Conservation (phyloP, 345 rosid species). For the Noccaea bulbosa region DNA sequence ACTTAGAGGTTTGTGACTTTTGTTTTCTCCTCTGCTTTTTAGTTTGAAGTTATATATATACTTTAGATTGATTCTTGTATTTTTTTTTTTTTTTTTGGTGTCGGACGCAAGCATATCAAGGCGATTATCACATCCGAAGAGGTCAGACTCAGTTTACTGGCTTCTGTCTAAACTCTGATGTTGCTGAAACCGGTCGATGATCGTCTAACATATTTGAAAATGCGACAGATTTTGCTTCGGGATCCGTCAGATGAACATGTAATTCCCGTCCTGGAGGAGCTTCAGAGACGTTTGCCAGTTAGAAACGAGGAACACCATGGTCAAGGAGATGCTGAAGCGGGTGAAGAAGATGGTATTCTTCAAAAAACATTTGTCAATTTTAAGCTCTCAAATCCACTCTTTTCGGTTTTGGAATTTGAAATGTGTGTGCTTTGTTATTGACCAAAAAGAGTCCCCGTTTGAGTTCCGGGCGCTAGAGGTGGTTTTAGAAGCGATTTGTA, state of each 20-base stretch:
- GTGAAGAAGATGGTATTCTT: constrained; percentile 81
- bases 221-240: constrained; percentile 70
- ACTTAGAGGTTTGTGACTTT: constrained; percentile 67
- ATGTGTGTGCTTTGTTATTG: constrained; percentile 19
- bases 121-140: constrained; percentile 95
- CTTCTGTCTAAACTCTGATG: not conserved
- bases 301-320: constrained; percentile 42
- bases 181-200: not conserved
- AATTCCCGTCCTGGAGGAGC: constrained; percentile 83
- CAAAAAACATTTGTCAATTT: not conserved
- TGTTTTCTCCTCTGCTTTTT: constrained; percentile 9
- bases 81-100: not conserved
- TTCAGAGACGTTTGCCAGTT: constrained; percentile 71
- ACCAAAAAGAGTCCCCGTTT: too few species aligned
- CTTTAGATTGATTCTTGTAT: constrained; percentile 1
- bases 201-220: not conserved
- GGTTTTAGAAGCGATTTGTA: constrained; percentile 92
- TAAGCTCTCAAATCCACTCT: not conserved
- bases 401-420: constrained; percentile 17
- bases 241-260: constrained; percentile 82
- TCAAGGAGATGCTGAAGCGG: constrained; percentile 61
- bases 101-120: constrained; percentile 73
- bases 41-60: not conserved
- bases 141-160: constrained; percentile 50
- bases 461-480: constrained; percentile 91